Base-by-base conservation (phyloP, 768 basidiomycete species). In the Asterophora lycoperdoides region DNA sequence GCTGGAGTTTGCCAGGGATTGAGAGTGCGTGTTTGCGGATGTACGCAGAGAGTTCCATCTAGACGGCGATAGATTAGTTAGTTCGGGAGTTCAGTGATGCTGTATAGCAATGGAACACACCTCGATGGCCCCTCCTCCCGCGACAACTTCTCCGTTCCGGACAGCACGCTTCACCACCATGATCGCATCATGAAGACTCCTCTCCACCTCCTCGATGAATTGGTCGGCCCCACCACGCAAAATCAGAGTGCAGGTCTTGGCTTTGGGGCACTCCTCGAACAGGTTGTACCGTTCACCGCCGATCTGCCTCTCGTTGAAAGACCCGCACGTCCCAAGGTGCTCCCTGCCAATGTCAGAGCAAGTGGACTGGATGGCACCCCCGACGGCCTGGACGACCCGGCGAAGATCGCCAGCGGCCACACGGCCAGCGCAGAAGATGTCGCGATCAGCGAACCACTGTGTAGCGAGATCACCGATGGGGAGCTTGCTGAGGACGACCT, bases 101-200 rank as follows among this genome's bases (percentile, higher is more conserved):
- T 23, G 6, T 23, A 23, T 39, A 11, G 48, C 28, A 17, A 37
- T 15, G 23, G 23, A 48, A 58, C 67, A 55, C 62, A 93, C 94
- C 82, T 98, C 96, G 46, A 90, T 86, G 11, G 96, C 96, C 53
- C 96, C 96, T 41, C 96, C 96, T 30, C 96, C 96, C 8, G 96
- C 96, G 30, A 99, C 96, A 43, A 99, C 86, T 46, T 95, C 89
- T 35, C 91, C 93, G 63, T 93, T 98, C 63, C 86, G 86, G 58
- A 99, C 85, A 4, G 96, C 94, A 44, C 96, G 79, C 70, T 96
- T 96, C 37, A 99, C 96, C n/a, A 99, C 94, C 94, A 98, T 98
- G 60, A 98, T 92, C 1, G 95, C 94, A 63, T 99, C 96, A 62
- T 99, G 95, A 57, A 99, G 69, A 80, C 91, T 93, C 48, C 96